Evolutionary conservation across 192 early-diverging fungal genomes (phyloP), one percentile per base, ranked within the genome.

Genomic region (Linnemannia elongata): DNA sequence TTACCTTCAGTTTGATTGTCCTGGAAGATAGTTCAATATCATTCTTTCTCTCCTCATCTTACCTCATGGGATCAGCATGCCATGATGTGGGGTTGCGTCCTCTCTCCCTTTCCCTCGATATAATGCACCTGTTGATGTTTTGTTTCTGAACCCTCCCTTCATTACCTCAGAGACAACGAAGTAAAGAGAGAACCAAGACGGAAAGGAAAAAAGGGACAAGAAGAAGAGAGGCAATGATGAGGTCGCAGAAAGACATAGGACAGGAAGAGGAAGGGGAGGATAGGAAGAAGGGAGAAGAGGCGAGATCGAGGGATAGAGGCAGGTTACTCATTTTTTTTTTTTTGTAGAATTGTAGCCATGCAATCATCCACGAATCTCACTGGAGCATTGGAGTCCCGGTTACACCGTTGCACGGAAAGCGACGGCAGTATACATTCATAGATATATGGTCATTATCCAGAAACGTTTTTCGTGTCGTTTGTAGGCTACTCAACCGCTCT

Each of bases 61-160:
- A 30, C 60, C 60, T 66, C 60, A 66, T 66, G 60, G 60, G n/a
- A 66, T 66, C 60, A 66, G 35, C 60, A 30, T 33, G 60, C 30
- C 27, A 66, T 35, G 60, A 30, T 66, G 10, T 15, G 13, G 60
- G 30, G 60, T 12, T 66, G 3, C 12, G 4, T 12, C 49, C 49
- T 52, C 49, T 52, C 60, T 66, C 60, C 60, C 30, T 66, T 66
- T 4, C 24, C 27, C 60, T 63, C 60, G 27, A 63, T 13, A 63
- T 30, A 57, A 4, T 54, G 54, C n/a, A 7, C 6, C n/a, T 27
- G 57, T 3, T 66, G 12, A 6, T 33, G 27, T 13, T 66, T 10
- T 33, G 60, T 66, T 66, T 66, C 30, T 66, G 10, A 13, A 15
- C 49, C 60, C 60, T 6, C 60, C 60, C 60, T 35, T 66, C 60